A percentile compares a stretch with the other conserved stretches of the same genome.
Conservation (phyloP, 2,329 filamentous ascomycete species). For the Chalaropsis ovoidea region DNA sequence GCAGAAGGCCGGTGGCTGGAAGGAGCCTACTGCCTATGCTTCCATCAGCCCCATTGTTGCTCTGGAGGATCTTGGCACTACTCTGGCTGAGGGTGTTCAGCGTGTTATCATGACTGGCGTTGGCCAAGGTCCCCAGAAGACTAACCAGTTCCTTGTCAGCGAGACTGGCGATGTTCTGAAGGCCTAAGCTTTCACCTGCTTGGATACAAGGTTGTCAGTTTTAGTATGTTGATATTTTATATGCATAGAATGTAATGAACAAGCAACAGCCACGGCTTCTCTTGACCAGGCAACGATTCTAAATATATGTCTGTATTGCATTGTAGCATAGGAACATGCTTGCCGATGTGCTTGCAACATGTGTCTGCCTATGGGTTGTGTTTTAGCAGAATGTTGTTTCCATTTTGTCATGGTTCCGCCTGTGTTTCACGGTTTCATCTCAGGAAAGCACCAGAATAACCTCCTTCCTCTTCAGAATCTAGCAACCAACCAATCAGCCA, state of each 20-base stretch:
- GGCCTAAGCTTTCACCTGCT: neutral
- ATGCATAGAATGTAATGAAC: neutral
- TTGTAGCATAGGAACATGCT: neutral
- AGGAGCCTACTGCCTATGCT: constrained; percentile 39
- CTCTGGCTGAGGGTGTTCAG: constrained; percentile 69
- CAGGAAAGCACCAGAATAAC: neutral
- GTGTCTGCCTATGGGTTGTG: neutral
- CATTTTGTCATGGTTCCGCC: neutral
- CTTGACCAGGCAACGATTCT: neutral
- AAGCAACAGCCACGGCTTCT: neutral
- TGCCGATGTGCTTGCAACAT: neutral
- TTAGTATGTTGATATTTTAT: neutral
- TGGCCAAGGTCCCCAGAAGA: constrained; percentile 76
- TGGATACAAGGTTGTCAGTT: neutral
- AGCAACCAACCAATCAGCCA: neutral
- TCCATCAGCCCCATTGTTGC: constrained; percentile 46
- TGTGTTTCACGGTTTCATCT: neutral
- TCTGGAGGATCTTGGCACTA: constrained; percentile 52
- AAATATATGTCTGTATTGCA: neutral
- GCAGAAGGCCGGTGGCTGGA: constrained; percentile 60
- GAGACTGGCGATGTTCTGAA: constrained; percentile 43
- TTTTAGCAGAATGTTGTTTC: constrained; percentile 8
- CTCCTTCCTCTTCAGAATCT: neutral
- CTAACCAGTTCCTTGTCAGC: constrained; percentile 64
- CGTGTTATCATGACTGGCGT: constrained; percentile 86